Conservation (phyloP, 768 basidiomycete genomes). For the Auriscalpium orientale region DNA sequence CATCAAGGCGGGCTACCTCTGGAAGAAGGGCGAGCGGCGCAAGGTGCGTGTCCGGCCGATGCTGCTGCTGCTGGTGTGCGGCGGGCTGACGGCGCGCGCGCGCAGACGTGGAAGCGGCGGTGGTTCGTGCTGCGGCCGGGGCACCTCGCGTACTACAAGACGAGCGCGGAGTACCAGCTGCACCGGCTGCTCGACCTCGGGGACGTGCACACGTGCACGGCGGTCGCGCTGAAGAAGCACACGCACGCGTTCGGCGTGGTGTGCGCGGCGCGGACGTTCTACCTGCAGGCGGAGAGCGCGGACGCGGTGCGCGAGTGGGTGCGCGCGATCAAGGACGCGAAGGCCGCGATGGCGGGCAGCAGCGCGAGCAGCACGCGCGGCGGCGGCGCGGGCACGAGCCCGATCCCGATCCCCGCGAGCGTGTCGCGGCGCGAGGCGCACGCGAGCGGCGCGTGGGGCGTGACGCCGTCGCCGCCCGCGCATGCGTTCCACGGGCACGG, state of each 20-base stretch:
- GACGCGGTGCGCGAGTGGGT: constrained; percentile 84
- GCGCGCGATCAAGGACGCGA: constrained; percentile 66
- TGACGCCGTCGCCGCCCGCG: constrained; percentile 44
- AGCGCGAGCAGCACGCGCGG: constrained; percentile 48
- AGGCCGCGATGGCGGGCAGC: constrained; percentile 51
- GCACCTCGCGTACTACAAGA: constrained; percentile 96
- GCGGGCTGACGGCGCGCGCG: constrained; percentile 1
- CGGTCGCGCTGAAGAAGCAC: constrained; percentile 84
- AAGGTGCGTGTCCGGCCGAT: constrained; percentile 62
- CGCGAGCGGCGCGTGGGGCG: background rate
- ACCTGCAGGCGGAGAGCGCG: constrained; percentile 70
- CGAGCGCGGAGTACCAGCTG: constrained; percentile 87
- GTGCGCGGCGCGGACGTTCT: constrained; percentile 83
- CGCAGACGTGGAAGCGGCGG: constrained; percentile 95
- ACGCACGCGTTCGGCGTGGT: constrained; percentile 87
- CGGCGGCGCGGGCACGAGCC: constrained; percentile 26
- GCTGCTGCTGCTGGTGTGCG: background rate
- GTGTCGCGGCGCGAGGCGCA: no score
- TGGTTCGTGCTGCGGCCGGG: constrained; percentile 95
- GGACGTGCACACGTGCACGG: constrained; percentile 86
- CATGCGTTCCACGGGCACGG: constrained; percentile 31
- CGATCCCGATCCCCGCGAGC: constrained; percentile 44
- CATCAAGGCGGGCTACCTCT: constrained; percentile 88
- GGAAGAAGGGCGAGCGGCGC: constrained; percentile 96
- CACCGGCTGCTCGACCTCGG: constrained; percentile 80